A percentile compares a stretch with the other conserved stretches of the same genome.
These are phyloP conservation scores for Lentinula sp. DNA, from an alignment of 768 basidiomycete genomes.

Conservation along the genomic window DNA sequence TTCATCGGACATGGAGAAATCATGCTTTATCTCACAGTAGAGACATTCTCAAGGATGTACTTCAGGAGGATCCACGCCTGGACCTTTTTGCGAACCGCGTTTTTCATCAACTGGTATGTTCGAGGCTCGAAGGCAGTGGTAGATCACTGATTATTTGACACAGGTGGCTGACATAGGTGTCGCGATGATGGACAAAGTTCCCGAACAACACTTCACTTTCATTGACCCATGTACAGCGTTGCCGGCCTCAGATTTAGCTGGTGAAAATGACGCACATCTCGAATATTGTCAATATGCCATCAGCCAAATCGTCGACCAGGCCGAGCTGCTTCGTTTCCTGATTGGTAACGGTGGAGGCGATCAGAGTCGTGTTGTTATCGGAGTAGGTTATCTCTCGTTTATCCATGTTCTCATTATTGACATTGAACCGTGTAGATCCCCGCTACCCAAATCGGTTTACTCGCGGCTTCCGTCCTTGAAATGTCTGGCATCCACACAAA, in stretches of 20 bases:
- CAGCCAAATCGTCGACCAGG: neutral
- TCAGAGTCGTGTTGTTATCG: neutral
- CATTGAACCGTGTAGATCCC: neutral
- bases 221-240: neutral
- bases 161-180: slow-evolving; percentile 1
- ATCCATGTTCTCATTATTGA: neutral
- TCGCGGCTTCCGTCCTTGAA: neutral
- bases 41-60: neutral
- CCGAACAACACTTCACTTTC: neutral
- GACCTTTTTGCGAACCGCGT: neutral
- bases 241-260: neutral
- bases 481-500: neutral
- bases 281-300: neutral
- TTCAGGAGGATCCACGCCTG: neutral
- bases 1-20: neutral
- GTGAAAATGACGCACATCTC: neutral
- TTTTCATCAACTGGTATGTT: neutral
- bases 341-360: neutral
- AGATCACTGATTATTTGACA: neutral
- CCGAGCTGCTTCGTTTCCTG: neutral
- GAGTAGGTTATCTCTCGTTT: neutral
- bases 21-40: neutral
- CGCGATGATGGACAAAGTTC: neutral
- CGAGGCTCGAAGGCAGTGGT: too few relatives aligned
- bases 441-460: neutral